These are phyloP conservation scores for Medicago truncatula DNA, from an alignment of 306 rosid genomes.

Conservation along the genomic window MtrunA17r5.0-ANR NC_053045.1:56692001-56692500, in stretches of 20 bases:
- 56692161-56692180: background rate
- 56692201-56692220: background rate
- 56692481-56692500: too few species aligned
- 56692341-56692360: conserved; percentile 28
- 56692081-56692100: background rate
- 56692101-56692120: background rate
- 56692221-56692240: conserved; percentile 10
- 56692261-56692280: background rate
- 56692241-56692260: background rate
- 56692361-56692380: conserved; percentile 46
- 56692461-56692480: too few species aligned
- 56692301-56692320: background rate
- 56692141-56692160: background rate
- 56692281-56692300: background rate
- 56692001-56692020: conserved; percentile 41
- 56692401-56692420: too few species aligned
- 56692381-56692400: conserved; percentile 36
- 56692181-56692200: background rate
- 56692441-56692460: too few species aligned
- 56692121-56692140: background rate
- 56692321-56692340: conserved; percentile 36
- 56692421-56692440: too few species aligned
- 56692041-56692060: background rate
- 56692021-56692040: background rate
- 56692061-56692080: background rate